These are phyloP conservation scores for Tricladium varicosporioides DNA, from an alignment of 2,329 filamentous ascomycete species.

Conservation along the genomic window DNA sequence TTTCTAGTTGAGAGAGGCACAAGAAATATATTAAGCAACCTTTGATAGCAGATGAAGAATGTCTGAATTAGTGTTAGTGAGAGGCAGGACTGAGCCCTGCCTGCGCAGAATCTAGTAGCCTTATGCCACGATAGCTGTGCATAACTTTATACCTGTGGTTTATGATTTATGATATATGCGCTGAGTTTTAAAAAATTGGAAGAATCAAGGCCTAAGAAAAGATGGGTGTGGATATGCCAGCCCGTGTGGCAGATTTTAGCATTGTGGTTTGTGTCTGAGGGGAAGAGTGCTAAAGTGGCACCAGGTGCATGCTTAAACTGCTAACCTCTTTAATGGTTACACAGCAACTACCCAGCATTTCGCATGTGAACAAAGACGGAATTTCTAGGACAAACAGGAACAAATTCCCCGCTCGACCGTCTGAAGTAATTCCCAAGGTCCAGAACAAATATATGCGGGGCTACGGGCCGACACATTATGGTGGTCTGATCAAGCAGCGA, in stretches of 20 bases:
- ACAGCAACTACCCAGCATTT: not conserved
- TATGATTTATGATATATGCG: no score
- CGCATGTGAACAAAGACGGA: not conserved
- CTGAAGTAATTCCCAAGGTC: not conserved
- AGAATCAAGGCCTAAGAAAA: not conserved
- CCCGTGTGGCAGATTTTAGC: not conserved
- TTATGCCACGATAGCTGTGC: no score
- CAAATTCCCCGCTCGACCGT: not conserved
- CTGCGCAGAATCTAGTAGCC: not conserved
- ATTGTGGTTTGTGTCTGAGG: not conserved
- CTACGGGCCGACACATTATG: not conserved
- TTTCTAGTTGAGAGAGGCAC: not conserved
- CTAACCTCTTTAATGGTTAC: not conserved
- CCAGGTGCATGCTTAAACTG: not conserved
- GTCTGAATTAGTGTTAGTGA: not conserved
- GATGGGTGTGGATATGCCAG: not conserved
- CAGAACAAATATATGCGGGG: not conserved
- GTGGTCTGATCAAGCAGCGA: not conserved
- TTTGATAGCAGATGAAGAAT: no score
- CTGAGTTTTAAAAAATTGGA: no score
- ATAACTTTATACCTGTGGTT: no score
- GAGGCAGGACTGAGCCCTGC: not conserved
- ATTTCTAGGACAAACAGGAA: not conserved
- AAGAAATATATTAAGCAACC: not conserved
- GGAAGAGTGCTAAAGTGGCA: not conserved